Evolutionary conservation across 768 basidiomycete species (phyloP).

Genomic region (Coprinellus micaceus): DNA sequence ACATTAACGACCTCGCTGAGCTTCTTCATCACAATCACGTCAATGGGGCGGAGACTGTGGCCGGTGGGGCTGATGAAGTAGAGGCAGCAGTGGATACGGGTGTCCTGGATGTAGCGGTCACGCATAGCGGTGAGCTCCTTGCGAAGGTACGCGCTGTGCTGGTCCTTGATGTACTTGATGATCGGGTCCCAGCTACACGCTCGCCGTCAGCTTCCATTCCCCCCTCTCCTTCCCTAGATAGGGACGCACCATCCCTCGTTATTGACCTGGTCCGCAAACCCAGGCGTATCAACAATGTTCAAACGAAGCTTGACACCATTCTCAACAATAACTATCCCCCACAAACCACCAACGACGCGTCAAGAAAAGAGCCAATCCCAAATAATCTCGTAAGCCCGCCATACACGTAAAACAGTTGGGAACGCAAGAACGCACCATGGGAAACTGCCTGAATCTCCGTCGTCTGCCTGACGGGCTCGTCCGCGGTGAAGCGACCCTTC

Average conservation of each 20-base stretch:
- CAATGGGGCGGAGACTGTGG: slow-evolving; percentile 92
- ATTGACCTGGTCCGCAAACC: slow-evolving; percentile 98
- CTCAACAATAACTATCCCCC: slow-evolving; percentile 78
- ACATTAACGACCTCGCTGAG: slow-evolving; percentile 98
- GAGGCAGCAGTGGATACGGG: slow-evolving; percentile 95
- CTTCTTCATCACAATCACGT: slow-evolving; percentile 99
- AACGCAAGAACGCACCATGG: slow-evolving; percentile 61
- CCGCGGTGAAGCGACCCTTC: slow-evolving; percentile 86
- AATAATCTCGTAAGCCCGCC: background rate
- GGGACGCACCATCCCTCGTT: slow-evolving; percentile 89
- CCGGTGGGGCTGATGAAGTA: slow-evolving; percentile 99
- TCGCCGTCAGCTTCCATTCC: background rate
- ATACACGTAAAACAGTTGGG: background rate
- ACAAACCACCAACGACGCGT: background rate
- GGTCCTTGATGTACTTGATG: slow-evolving; percentile 98
- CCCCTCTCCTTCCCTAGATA: background rate
- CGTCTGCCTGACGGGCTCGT: slow-evolving; percentile 90
- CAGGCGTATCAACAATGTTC: slow-evolving; percentile 98
- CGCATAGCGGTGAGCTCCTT: slow-evolving; percentile 99
- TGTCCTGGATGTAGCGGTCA: slow-evolving; percentile 97
- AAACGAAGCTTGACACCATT: slow-evolving; percentile 92
- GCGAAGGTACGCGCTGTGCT: slow-evolving; percentile 96
- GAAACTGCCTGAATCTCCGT: slow-evolving; percentile 95
- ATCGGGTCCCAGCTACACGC: slow-evolving; percentile 91
- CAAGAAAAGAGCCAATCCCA: background rate